phyloP scores from a whole-genome alignment of 768 basidiomycete species.

The Mycena indigotica region DNA sequence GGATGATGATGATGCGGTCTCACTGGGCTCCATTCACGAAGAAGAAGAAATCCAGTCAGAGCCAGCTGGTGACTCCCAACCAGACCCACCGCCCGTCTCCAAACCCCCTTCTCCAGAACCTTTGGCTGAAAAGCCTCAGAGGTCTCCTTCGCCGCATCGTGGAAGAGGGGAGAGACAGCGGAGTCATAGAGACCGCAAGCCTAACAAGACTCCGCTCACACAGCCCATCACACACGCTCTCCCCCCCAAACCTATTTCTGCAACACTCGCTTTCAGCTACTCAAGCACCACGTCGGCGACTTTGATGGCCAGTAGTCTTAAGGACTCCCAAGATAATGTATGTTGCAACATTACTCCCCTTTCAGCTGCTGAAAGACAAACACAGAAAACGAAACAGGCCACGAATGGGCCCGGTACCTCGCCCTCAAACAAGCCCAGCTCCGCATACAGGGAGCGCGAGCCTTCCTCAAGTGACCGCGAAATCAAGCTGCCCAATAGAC shows the following conservation, averaged over 20 bases:
- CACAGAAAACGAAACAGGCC: conserved; percentile 21
- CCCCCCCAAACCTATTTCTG: conserved; percentile 18
- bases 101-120: background rate
- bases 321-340: conserved; percentile 14
- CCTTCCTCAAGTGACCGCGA: background rate
- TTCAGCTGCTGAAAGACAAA: no score
- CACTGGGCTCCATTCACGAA: conserved; percentile 19
- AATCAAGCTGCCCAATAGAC: background rate
- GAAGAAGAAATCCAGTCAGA: conserved; percentile 5
- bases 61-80: background rate
- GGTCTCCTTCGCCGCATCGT: conserved; percentile 3
- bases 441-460: conserved; percentile 8
- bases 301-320: conserved; percentile 19
- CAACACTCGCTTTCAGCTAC: conserved; percentile 11
- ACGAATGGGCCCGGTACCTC: conserved; percentile 11
- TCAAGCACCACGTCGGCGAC: conserved; percentile 20
- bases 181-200: conserved; percentile 11
- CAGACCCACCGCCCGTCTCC: conserved; percentile 4
- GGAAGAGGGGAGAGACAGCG: conserved; percentile 3
- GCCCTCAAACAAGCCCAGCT: conserved; percentile 9
- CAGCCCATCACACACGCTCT: conserved; percentile 20
- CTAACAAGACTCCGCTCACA: conserved; percentile 10
- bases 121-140: background rate
- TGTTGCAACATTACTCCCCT: background rate
- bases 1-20: conserved; percentile 61